Evolutionary conservation across 2,329 filamentous ascomycete species (phyloP), one percentile per base, ranked within the genome.

Genomic region (Verticillium isaacii): DNA sequence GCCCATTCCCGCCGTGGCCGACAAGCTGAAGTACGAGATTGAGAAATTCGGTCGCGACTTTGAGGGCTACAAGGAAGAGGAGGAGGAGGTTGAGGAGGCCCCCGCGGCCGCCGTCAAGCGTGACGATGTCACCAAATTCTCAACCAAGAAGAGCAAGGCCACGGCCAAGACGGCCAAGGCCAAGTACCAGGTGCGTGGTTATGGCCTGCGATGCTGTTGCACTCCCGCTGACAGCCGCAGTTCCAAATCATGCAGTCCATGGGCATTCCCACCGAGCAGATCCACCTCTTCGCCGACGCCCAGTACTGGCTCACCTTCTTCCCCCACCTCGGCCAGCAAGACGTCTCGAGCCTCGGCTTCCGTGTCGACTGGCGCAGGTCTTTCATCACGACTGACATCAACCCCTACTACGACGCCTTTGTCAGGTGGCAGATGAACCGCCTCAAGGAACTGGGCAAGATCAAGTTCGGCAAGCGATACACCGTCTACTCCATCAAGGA

Each of bases 341-440:
- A 65, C 19, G 60, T 65, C 7, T 60, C 62, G 41, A 65, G 58
- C 15, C 62, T 65, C 3, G 64, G 64, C 17, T 65, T 64, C 62
- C 60, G 64, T 34, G 61, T 61, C 6, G 39, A 66, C 25, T 66
- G 64, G 64, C 61, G 64, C n/a, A 61, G 64, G 61, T 65, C 63
- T 7, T 65, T 66, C 56, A 90, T 98, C 66, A 99, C 95, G 7
- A 99, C 95, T 2, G 93, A 97, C 69, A 93, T 92, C 39, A 99
- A 99, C 77, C 93, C 92, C 3, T 96, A 92, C 78, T 96, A 93
- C 71, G 92, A 96, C 73, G 84, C 90, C 5, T 99, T 99, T 71
- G 89, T 98, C 50, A 82, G 91, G 70, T 99, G 95, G 95, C 95
- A 98, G 78, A 97, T 98, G 91, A 93, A 91, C 74, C 90, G 91